phyloP scores from a whole-genome alignment of 805 yeast species.

The Ogataea polymorpha region DNA sequence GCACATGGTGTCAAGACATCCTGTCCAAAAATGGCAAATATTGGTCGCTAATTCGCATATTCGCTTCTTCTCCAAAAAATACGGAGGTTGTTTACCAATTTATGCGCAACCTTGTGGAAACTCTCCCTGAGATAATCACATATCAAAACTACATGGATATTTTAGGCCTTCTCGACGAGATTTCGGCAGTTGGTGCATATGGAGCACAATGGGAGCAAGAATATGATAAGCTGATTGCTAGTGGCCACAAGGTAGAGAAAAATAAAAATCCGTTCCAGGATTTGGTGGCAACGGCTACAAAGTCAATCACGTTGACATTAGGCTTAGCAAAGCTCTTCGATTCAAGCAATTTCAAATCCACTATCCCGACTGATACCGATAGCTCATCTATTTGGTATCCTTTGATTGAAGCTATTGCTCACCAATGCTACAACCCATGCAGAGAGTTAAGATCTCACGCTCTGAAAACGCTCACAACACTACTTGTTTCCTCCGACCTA shows the following conservation, averaged over 20 bases:
- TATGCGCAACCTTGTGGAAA: slow-evolving; percentile 39
- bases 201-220: slow-evolving; percentile 77
- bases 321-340: slow-evolving; percentile 41
- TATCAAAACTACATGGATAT: slow-evolving; percentile 58
- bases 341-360: slow-evolving; percentile 29
- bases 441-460: slow-evolving; percentile 70
- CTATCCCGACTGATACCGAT: slow-evolving; percentile 31
- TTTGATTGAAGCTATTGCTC: slow-evolving; percentile 76
- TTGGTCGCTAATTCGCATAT: slow-evolving; percentile 46
- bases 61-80: slow-evolving; percentile 43
- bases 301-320: slow-evolving; percentile 60
- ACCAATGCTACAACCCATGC: slow-evolving; percentile 88
- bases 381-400: slow-evolving; percentile 47
- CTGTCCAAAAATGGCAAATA: slow-evolving; percentile 39
- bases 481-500: slow-evolving; percentile 40
- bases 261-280: slow-evolving; percentile 48
- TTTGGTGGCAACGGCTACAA: slow-evolving; percentile 55
- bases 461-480: slow-evolving; percentile 53
- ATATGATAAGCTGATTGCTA: slow-evolving; percentile 40
- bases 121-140: slow-evolving; percentile 36
- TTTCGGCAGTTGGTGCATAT: slow-evolving; percentile 76
- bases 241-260: slow-evolving; percentile 42
- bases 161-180: slow-evolving; percentile 71
- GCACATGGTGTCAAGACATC: slow-evolving; percentile 39
- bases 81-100: slow-evolving; percentile 46